Evolutionary conservation across 1,284 basidiomycete species (phyloP).

Genomic region (Athelia sp.): DNA sequence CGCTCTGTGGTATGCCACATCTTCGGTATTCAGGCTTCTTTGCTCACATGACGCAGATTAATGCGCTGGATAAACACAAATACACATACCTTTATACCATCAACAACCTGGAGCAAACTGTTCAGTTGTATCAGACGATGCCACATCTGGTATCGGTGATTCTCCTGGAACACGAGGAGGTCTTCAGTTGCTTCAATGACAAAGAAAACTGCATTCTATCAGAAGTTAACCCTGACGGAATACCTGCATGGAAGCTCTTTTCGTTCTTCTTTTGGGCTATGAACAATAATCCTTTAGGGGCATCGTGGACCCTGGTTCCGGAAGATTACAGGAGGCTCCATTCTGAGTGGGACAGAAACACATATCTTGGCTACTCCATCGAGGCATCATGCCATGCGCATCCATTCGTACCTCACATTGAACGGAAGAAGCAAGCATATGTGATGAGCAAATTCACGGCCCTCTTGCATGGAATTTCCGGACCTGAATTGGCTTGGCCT

Average conservation of each 20-base stretch:
- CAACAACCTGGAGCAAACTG: neutral
- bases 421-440: constrained; percentile 25
- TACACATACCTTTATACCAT: neutral
- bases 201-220: neutral
- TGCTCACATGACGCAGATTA: neutral
- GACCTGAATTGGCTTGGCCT: constrained; percentile 9
- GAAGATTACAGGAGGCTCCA: constrained; percentile 18
- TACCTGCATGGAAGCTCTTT: constrained; percentile 29
- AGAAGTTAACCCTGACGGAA: constrained; percentile 15
- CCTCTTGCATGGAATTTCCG: constrained; percentile 20
- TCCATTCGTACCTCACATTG: constrained; percentile 15
- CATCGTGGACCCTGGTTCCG: constrained; percentile 30
- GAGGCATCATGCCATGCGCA: constrained; percentile 22
- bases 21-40: neutral
- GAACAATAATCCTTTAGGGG: constrained; percentile 24
- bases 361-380: constrained; percentile 32
- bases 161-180: constrained; percentile 18
- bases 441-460: constrained; percentile 24
- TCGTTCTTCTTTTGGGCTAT: constrained; percentile 28
- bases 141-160: constrained; percentile 18
- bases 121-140: constrained; percentile 20
- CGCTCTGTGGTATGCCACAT: neutral
- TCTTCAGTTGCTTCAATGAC: neutral
- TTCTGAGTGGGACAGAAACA: constrained; percentile 15
- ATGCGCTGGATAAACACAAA: neutral